Evolutionary conservation across 306 rosid species (phyloP), one percentile per base, ranked within the genome.

Genomic region (Argentina anserina): DNA sequence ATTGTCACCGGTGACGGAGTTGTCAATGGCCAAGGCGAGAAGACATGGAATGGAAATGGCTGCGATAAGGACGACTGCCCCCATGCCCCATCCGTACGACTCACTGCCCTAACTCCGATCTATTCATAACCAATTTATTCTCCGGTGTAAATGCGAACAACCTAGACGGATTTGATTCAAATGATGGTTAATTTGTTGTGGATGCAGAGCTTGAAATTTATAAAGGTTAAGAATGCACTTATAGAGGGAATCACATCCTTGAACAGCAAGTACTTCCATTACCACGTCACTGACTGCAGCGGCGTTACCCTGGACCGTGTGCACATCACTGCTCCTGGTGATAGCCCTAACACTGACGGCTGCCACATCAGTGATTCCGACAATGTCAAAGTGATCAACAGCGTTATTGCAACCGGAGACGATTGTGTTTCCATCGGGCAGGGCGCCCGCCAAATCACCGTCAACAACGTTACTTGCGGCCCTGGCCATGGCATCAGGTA

Each of bases 291-390:
- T 17, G 17, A 29, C 0, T 74, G 84, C 68, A 36, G 4, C 60
- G 87, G 90, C 63, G 0, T 92, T 9, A 70, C 81, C 3, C 55
- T 80, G 9, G 21, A 43, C 1, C 10, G 69, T 67, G 56, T 92
- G 12, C 72, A 61, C 1, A 67, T 88, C 41, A 84, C 45, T 0
- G 96, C 98, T 0, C 92, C 96, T 0, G 82, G 47, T 0, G 49
- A 84, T 2, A 92, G 96, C 71, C 96, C 98, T 0, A 90, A 90
- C 85, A 92, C 98, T 0, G 92, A 90, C 3, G 98, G 98, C n/a
- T 77, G 88, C 17, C 92, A 90, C 29, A 17, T 87, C 0, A 87
- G 96, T 69, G 0, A 25, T 6, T 75, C 87, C 17, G 15, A 12
- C 14, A 6, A 7, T 1, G 82, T 88, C 18, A 78, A n/a, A 5